Evolutionary conservation across 163 green algal species (phyloP).

Genomic region (Smithsoniella earleae): DNA sequence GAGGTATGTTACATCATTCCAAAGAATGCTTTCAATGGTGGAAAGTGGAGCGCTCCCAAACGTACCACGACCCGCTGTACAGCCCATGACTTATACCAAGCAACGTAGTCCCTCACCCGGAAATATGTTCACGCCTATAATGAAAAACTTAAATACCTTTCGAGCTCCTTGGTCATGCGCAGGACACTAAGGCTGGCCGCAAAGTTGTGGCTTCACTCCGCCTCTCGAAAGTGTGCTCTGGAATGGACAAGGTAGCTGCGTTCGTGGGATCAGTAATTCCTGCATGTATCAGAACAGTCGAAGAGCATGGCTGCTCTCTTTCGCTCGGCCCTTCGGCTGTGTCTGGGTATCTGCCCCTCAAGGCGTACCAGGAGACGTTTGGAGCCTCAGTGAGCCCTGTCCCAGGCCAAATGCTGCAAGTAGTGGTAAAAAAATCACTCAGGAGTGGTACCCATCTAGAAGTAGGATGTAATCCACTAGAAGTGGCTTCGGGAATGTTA

Average conservation of each 20-base stretch:
- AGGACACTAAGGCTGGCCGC: slow-evolving; percentile 28
- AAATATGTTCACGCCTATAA: no score
- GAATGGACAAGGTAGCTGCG: slow-evolving; percentile 36
- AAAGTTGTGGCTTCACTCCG: slow-evolving; percentile 4
- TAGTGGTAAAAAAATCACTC: slow-evolving; percentile 17
- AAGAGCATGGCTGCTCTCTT: slow-evolving; percentile 85
- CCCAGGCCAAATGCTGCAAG: slow-evolving; percentile 11
- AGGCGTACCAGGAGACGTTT: not conserved
- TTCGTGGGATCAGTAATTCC: slow-evolving; percentile 46
- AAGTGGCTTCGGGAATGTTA: slow-evolving; percentile 36
- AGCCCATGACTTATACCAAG: no score
- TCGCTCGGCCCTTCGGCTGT: slow-evolving; percentile 64
- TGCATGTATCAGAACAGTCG: slow-evolving; percentile 63
- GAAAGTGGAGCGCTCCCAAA: slow-evolving; percentile 8
- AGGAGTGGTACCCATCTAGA: not conserved
- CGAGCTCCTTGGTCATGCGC: not conserved
- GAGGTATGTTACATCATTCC: no score
- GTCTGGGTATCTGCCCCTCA: slow-evolving; percentile 1
- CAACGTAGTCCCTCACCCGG: no score
- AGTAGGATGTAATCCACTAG: slow-evolving; percentile 1
- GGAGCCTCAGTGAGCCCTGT: not conserved
- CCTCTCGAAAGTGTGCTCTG: slow-evolving; percentile 13
- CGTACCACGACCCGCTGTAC: no score
- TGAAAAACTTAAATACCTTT: no score
- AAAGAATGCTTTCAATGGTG: slow-evolving; percentile 31